Percentiles rank a stretch among this genome's conserved stretches.
Evolutionary conservation across 2,329 filamentous ascomycete genomes (phyloP).

Genomic region (Daldinia eschscholtzii): DNA sequence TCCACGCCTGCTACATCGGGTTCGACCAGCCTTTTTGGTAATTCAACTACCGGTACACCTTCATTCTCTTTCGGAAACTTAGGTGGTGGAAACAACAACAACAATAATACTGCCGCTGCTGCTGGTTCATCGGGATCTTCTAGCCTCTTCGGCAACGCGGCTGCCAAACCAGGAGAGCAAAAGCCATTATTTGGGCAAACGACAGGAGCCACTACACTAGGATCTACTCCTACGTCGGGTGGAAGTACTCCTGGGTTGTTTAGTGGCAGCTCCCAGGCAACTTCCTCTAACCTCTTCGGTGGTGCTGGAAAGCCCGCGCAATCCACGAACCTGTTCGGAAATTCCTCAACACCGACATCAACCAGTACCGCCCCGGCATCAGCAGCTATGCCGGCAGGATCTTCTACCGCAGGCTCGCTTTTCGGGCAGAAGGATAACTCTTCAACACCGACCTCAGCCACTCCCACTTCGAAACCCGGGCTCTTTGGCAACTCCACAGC

Average conservation of each 20-base stretch:
- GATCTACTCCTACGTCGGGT: conserved; percentile 45
- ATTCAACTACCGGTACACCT: conserved; percentile 48
- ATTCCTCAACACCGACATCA: conserved; percentile 46
- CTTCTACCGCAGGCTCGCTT: conserved; percentile 44
- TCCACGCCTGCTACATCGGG: conserved; percentile 17
- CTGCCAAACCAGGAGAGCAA: conserved; percentile 51
- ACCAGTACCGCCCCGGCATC: conserved; percentile 45
- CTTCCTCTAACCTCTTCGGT: conserved; percentile 49
- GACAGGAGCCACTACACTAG: conserved; percentile 38
- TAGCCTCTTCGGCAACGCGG: conserved; percentile 54
- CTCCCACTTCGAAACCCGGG: conserved; percentile 39
- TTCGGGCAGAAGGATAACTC: conserved; percentile 48
- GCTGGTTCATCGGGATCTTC: conserved; percentile 42
- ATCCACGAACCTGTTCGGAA: conserved; percentile 53
- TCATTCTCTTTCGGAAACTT: conserved; percentile 59
- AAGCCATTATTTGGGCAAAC: conserved; percentile 50
- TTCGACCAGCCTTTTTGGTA: conserved; percentile 26
- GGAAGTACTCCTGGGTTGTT: conserved; percentile 46
- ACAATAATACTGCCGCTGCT: conserved; percentile 20
- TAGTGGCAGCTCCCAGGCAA: conserved; percentile 42
- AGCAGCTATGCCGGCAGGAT: conserved; percentile 42
- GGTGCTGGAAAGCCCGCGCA: conserved; percentile 47
- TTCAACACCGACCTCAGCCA: conserved; percentile 37
- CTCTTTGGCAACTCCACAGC: conserved; percentile 45
- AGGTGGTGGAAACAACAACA: conserved; percentile 41